Base-by-base conservation (phyloP, 768 basidiomycete species). In the Harrya chromipes region DNA sequence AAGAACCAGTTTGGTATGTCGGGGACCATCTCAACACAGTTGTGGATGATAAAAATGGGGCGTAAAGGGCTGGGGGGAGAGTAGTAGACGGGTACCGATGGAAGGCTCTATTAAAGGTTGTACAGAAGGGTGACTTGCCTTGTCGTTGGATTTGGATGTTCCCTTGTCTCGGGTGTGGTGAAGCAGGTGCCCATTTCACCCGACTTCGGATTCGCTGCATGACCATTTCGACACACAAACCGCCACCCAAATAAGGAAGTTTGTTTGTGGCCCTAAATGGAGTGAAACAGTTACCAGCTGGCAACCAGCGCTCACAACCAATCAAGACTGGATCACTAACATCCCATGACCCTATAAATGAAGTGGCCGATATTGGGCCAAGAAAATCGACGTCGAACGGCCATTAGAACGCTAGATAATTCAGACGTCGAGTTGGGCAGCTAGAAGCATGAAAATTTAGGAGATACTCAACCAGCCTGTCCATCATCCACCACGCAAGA, bases 1-100 rank as follows among this genome's bases (percentile, higher is more conserved):
- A 75, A 81, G 29, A 82, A 40, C 55, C 61, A 60, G 41, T 59
- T 61, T 11, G 69, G 59, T 24, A 46, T 6, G 33, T 58, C 47
- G 50, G 45, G 17, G 43, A 50, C 45, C 67, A 66, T 66, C 52
- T 59, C 63, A 65, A 61, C 57, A 16, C 63, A 58, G 61, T 59
- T 57, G 57, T 33, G 54, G 59, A 59, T 44, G 52, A 37, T 24
- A 16, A 4, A 23, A 41, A 40, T 40, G 12, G 41, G 50, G 29
- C 33, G 50, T n/a, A 10, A 13, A 36, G 49, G n/a, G 60, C 45
- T 49, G 47, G 43, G n/a, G 29, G 40, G 43, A 46, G 43, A 34
- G 48, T 6, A 38, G 21, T 17, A 36, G 39, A 47, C 43, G 21
- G 44, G 35, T 50, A 37, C 11, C 1, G 4, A 14, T 6, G 8